A percentile compares a stretch with the other conserved stretches of the same genome.
These are phyloP conservation scores for Xylaria bambusicola DNA, from an alignment of 495 filamentous ascomycete genomes.

Conservation along the genomic window DNA sequence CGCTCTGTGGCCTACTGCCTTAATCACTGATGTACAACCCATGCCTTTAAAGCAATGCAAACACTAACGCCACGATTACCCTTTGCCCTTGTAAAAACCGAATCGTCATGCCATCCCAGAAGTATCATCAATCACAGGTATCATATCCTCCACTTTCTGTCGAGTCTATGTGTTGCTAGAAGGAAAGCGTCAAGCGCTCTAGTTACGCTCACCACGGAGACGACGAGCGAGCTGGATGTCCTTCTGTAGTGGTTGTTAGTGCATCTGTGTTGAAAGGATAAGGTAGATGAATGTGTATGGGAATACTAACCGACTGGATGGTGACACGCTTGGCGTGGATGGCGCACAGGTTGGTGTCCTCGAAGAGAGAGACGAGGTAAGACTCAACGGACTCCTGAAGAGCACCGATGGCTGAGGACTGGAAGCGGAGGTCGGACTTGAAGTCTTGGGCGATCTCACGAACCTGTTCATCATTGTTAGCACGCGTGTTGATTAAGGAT, in stretches of 20 bases:
- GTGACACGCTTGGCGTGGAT: conserved; percentile 99
- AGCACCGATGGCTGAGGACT: conserved; percentile 98
- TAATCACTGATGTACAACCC: conserved; percentile 37
- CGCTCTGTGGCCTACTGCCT: conserved; percentile 13
- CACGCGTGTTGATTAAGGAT: conserved; percentile 6
- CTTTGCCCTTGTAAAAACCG: conserved; percentile 35
- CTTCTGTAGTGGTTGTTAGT: conserved; percentile 61
- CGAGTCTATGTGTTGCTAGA: conserved; percentile 13
- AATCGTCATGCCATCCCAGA: conserved; percentile 38
- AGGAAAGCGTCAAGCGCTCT: conserved; percentile 26
- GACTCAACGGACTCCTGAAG: conserved; percentile 99
- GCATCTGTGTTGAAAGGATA: conserved; percentile 4
- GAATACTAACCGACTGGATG: conserved; percentile 65
- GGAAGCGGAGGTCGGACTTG: conserved; percentile 99
- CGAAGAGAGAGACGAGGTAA: conserved; percentile 99
- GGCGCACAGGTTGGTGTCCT: conserved; percentile 99
- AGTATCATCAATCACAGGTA: conserved; percentile 28
- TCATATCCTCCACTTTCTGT: conserved; percentile 25
- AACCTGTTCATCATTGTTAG: conserved; percentile 53
- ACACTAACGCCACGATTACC: conserved; percentile 45
- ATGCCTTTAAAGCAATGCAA: conserved; percentile 35
- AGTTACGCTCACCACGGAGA: conserved; percentile 90
- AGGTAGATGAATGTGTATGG: neutral
- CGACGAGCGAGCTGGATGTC: conserved; percentile 96
- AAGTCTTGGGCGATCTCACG: conserved; percentile 99